Conservation (phyloP, 257 asterid genomes). For the Przewalskia tangutica region DNA sequence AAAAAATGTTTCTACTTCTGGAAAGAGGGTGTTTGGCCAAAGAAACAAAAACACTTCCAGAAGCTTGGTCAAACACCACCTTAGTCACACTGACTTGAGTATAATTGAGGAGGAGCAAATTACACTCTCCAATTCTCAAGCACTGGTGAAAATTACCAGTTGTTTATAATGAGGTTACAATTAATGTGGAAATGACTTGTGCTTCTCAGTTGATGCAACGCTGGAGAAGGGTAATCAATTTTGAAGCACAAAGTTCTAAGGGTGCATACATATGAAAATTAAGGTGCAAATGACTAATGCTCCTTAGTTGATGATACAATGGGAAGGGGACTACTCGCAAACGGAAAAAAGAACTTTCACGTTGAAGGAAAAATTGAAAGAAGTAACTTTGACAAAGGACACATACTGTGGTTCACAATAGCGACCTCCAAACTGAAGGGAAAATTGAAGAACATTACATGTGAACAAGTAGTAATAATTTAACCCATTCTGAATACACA, state of each 20-base stretch:
- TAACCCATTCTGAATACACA: not conserved
- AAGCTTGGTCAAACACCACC: too few relatives aligned
- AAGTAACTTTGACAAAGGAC: not conserved
- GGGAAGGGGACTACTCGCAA: not conserved
- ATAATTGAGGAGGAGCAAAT: not conserved
- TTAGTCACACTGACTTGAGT: too few relatives aligned
- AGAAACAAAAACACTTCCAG: too few relatives aligned
- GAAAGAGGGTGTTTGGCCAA: too few relatives aligned
- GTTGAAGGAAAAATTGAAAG: not conserved
- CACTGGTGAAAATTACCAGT: not conserved
- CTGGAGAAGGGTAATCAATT: not conserved
- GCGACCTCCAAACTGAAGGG: not conserved
- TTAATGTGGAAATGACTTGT: not conserved
- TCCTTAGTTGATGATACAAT: not conserved
- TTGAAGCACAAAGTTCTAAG: not conserved
- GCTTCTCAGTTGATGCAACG: not conserved
- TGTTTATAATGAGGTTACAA: not conserved
- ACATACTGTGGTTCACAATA: not conserved
- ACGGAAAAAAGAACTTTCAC: not conserved
- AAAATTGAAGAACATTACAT: not conserved
- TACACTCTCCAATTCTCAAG: not conserved
- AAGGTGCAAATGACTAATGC: not conserved
- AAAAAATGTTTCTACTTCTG: too few relatives aligned
- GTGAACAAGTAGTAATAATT: not conserved
- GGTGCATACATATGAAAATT: not conserved